Evolutionary conservation across 208 protist species (phyloP), one percentile per base, ranked within the genome.

Genomic region (Vickermania spadyakhi): DNA sequence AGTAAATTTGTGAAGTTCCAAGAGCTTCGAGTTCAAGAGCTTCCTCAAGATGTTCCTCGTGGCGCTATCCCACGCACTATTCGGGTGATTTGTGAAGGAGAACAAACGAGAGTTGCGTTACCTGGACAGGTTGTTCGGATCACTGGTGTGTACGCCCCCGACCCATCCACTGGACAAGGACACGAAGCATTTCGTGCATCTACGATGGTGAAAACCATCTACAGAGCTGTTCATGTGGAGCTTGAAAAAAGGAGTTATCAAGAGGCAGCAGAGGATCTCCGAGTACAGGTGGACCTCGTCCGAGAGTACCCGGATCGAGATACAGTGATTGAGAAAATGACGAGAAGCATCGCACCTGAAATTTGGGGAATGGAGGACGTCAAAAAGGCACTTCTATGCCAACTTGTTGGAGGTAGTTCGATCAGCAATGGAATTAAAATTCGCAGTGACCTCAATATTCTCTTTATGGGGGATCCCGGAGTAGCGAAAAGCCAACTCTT

Each of bases 401-500:
- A 97, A 64, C 81, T 99, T 13, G 98, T 99, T 68, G 98, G 98
- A 3, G 98, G 98, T 28, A 98, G 99, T n/a, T 85, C 97, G 31
- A 99, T 99, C 71, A 91, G 96, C 23, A 86, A 86, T 22, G 86
- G 81, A 3, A 97, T 98, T 62, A 84, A 86, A 28, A 89, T 94
- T 54, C 75, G 97, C 49, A 97, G 96, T 52, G 98, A 99, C 36
- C 91, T 99, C 51, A 99, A 99, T 70, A 89, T 99, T 22, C 98
- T 93, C 56, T 80, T 99, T 11, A 98, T 99, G 68, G 98, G 98
- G n/a, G 98, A 99, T 73, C 98, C 98, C 23, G 98, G 98, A 70
- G 98, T 98, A 5, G 91, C 94, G 11, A 99, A 99, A 75, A 98
- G 96, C 59, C 98, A 99, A 66, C 70, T 99, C 7, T 74, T 99